Conservation (phyloP, 441 rosid genomes). For the Populus hybrid region DNA sequence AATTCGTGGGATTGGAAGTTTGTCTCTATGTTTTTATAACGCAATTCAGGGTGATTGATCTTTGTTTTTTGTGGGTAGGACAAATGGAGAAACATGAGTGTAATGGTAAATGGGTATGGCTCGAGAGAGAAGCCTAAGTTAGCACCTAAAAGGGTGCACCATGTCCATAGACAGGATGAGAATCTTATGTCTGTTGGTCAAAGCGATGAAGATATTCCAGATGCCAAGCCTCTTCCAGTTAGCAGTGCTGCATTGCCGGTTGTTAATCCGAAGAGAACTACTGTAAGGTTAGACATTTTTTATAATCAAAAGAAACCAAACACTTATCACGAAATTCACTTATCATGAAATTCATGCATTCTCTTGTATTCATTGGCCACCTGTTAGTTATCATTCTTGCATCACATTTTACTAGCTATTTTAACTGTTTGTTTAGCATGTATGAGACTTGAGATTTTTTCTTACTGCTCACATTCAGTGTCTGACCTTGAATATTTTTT, state of each 20-base stretch:
- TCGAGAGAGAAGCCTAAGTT: constrained; percentile 76
- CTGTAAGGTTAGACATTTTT: constrained; percentile 54
- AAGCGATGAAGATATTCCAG: constrained; percentile 74
- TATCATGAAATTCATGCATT: not conserved
- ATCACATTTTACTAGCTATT: not conserved
- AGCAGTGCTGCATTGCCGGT: constrained; percentile 38
- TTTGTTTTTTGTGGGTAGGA: constrained; percentile 42
- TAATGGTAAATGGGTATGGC: constrained; percentile 90
- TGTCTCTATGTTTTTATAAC: not conserved
- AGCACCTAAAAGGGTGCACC: constrained; percentile 53
- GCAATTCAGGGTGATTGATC: constrained; percentile 7
- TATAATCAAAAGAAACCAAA: not conserved
- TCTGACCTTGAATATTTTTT: not conserved
- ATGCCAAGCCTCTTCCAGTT: constrained; percentile 47
- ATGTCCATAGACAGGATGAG: constrained; percentile 59
- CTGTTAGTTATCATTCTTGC: not conserved
- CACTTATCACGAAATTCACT: too few species aligned
- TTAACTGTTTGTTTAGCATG: not conserved
- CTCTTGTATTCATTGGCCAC: not conserved
- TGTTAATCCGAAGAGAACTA: constrained; percentile 56
- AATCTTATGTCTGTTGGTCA: constrained; percentile 35
- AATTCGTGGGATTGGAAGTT: not conserved
- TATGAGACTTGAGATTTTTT: not conserved
- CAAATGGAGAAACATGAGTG: constrained; percentile 99
- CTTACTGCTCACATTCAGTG: not conserved